Evolutionary conservation across 257 asterid species (phyloP), one percentile per base, ranked within the genome.

Genomic region (Primulina eburnea): DNA sequence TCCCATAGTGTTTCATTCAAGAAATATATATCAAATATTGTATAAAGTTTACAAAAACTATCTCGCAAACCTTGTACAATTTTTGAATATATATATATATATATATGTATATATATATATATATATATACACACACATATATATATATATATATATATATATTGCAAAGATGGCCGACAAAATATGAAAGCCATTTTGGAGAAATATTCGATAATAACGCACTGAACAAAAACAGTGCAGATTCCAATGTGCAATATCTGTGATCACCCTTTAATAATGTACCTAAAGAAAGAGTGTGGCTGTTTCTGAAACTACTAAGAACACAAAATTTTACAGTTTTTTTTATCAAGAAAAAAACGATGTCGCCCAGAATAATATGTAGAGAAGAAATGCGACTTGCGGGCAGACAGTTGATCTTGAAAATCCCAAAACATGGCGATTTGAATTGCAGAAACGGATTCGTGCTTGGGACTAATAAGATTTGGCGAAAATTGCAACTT

Each of bases 401-500:
- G 55, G 24, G 55, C 7, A 3, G 30, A 57, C 2, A 21, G 18
- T 30, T 60, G 47, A 40, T 73, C 35, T 55, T 63, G 21, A 18
- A 53, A 33, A 7, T 8, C 14, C 63, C 14, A 40, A 4, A 9
- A 17, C 9, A 5, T 33, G 62, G 52, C 32, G 33, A 35, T 37
- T 35, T 16, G 71, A 62, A 67, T 37, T 28, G 68, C 17, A 8
- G 34, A 62, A 64, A 34, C 17, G 30, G 59, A 10, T 37, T 56
- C 35, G 16, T 12, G 59, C 38, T 60, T 32, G 57, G 8, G 35
- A 29, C 84, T 76, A 94, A 82, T 94, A 94, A 40, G 99, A 91
- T 79, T 88, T 94, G 10, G 99, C 99, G 2, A 94, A 94, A 62
- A 91, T 86, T 0, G 99, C 99, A 59, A 94, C 97, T 82, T 91